Percentiles rank a stretch among this genome's conserved stretches.
phyloP scores from a whole-genome alignment of 2,329 filamentous ascomycete species.

The Colletotrichum sp. region DNA sequence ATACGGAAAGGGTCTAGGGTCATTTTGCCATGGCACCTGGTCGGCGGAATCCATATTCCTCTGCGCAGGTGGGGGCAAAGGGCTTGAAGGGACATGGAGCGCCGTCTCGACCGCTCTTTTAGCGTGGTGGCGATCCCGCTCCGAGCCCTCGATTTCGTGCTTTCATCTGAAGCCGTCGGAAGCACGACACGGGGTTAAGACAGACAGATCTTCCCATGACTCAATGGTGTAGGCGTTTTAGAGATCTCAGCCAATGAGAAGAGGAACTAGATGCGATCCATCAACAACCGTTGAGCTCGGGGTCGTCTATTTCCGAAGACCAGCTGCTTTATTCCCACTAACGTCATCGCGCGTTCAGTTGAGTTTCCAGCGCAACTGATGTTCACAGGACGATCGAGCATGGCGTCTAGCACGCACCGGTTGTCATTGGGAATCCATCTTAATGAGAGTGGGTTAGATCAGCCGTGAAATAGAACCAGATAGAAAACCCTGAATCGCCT shows the following conservation, averaged over 20 bases:
- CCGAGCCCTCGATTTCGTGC: not conserved
- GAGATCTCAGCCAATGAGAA: not conserved
- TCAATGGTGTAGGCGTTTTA: not conserved
- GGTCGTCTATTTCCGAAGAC: not conserved
- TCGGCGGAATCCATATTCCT: conserved; percentile 14
- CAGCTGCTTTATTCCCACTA: not conserved
- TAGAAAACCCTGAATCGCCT: not conserved
- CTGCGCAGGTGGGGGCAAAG: not conserved
- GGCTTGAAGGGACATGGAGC: not conserved
- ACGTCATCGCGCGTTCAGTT: not conserved
- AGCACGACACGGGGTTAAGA: conserved; percentile 6
- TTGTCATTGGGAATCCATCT: not conserved
- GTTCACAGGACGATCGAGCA: not conserved
- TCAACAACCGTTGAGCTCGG: not conserved
- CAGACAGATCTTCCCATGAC: not conserved
- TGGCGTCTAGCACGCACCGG: not conserved
- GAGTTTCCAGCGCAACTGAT: not conserved
- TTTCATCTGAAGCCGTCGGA: not conserved
- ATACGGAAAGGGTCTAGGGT: not conserved
- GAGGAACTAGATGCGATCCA: not conserved
- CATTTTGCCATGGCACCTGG: not conserved
- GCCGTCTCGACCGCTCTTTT: not conserved
- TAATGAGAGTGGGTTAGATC: rapidly evolving
- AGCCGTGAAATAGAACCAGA: not conserved
- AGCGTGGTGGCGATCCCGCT: conserved; percentile 6